Conservation (phyloP, 2,329 filamentous ascomycete genomes). For the Coleophoma cylindrospora region DNA sequence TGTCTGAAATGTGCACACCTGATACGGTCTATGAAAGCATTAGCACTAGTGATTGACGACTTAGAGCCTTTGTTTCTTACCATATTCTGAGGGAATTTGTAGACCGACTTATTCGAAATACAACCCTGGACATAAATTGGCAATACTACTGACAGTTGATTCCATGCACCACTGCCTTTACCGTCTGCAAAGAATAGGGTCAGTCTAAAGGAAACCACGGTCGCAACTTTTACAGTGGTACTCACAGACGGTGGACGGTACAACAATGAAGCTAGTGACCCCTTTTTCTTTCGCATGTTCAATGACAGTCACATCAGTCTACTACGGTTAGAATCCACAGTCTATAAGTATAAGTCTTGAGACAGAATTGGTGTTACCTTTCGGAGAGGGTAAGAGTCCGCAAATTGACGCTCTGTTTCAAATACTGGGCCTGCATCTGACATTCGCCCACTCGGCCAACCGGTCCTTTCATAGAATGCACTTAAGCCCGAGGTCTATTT, state of each 20-base stretch:
- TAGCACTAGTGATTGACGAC: conserved; percentile 4
- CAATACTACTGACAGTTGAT: conserved; percentile 15
- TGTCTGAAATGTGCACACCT: conserved; percentile 18
- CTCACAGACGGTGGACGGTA: conserved; percentile 13
- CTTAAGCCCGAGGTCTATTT: conserved; percentile 15
- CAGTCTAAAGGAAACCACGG: conserved; percentile 4
- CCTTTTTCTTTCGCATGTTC: conserved; percentile 14
- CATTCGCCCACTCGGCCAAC: conserved; percentile 14
- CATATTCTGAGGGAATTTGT: conserved; percentile 10
- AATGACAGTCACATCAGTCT: conserved; percentile 15
- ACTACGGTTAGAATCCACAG: conserved; percentile 6
- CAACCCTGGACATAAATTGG: conserved; percentile 10
- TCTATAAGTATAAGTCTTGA: background rate
- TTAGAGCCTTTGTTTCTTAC: conserved; percentile 7
- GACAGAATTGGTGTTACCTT: conserved; percentile 10
- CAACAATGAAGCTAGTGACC: conserved; percentile 17
- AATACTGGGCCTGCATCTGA: conserved; percentile 15
- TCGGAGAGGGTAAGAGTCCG: conserved; percentile 13
- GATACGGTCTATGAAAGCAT: conserved; percentile 11
- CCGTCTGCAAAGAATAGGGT: conserved; percentile 13
- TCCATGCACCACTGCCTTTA: conserved; percentile 16
- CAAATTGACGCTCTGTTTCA: conserved; percentile 15
- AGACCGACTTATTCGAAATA: conserved; percentile 9
- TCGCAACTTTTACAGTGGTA: conserved; percentile 1
- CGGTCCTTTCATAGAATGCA: conserved; percentile 13